Evolutionary conservation across 2,329 filamentous ascomycete genomes (phyloP).

Genomic region (Penicillium oxalicum): DNA sequence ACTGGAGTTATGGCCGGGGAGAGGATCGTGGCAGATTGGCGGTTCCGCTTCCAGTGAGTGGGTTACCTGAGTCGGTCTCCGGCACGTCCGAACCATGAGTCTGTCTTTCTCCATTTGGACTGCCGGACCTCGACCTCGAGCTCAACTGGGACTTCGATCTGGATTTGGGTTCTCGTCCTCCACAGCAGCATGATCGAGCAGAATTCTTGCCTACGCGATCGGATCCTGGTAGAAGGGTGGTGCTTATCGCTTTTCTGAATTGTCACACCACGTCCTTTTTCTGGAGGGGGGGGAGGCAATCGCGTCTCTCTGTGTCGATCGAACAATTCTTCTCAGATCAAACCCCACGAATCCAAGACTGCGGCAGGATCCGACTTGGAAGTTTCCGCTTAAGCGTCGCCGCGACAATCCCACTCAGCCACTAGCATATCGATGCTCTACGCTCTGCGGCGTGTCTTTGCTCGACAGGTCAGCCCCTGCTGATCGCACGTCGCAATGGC

Average conservation of each 20-base stretch:
- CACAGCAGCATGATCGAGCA: constrained; percentile 9
- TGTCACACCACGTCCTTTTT: neutral
- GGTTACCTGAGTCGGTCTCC: constrained; percentile 9
- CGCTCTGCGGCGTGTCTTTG: constrained; percentile 11
- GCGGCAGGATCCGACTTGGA: constrained; percentile 9
- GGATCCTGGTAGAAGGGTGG: constrained; percentile 6
- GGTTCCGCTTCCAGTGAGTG: constrained; percentile 14
- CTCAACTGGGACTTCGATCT: constrained; percentile 3
- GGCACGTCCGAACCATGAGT: constrained; percentile 21
- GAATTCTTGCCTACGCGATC: constrained; percentile 1
- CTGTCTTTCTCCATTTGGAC: constrained; percentile 15
- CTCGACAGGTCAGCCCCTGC: constrained; percentile 26
- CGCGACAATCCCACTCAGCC: constrained; percentile 4
- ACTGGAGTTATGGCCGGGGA: constrained; percentile 1
- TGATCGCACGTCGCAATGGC: constrained; percentile 40
- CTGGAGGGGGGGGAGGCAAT: constrained; percentile 5
- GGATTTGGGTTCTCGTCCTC: neutral
- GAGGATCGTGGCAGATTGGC: constrained; percentile 8
- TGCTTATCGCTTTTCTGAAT: constrained; percentile 4
- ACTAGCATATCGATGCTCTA: constrained; percentile 16
- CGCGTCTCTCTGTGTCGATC: constrained; percentile 4
- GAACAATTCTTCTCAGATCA: constrained; percentile 4
- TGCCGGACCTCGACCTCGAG: neutral
- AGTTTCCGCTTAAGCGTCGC: constrained; percentile 2
- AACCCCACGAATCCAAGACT: neutral